These are phyloP conservation scores for Fusarium sp. DNA, from an alignment of 2,329 filamentous ascomycete genomes.

Conservation along the genomic window DNA sequence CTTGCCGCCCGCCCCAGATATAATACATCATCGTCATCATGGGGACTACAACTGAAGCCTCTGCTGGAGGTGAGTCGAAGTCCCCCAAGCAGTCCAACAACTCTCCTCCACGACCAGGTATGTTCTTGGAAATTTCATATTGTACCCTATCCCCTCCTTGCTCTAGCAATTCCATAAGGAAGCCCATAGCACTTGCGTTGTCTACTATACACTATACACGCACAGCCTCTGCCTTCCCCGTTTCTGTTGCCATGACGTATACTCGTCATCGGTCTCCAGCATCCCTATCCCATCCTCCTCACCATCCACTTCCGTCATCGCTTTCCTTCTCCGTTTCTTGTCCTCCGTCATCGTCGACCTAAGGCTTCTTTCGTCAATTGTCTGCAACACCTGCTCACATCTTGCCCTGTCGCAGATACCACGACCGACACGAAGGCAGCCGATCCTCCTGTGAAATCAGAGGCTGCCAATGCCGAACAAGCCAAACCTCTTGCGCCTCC, in stretches of 20 bases:
- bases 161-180: constrained; percentile 11
- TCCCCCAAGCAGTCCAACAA: constrained; percentile 64
- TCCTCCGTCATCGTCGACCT: constrained; percentile 38
- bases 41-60: constrained; percentile 60
- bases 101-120: constrained; percentile 62
- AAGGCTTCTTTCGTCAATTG: constrained; percentile 29
- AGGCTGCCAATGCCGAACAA: constrained; percentile 70
- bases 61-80: constrained; percentile 62
- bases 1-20: constrained; percentile 53
- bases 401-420: constrained; percentile 55
- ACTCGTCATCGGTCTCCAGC: constrained; percentile 42
- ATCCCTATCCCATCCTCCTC: constrained; percentile 25
- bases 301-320: constrained; percentile 38
- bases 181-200: constrained; percentile 13
- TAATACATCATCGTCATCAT: constrained; percentile 66
- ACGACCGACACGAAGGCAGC: constrained; percentile 62
- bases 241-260: constrained; percentile 48
- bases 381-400: constrained; percentile 43
- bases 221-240: constrained; percentile 2
- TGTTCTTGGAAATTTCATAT: constrained; percentile 44
- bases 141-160: constrained; percentile 21
- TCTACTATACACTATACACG: constrained; percentile 2
- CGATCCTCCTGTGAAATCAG: constrained; percentile 64
- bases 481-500: constrained; percentile 79
- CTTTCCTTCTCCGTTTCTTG: constrained; percentile 31